phyloP scores from a whole-genome alignment of 2,329 filamentous ascomycete species.

The Penicillium janthinellum region DNA sequence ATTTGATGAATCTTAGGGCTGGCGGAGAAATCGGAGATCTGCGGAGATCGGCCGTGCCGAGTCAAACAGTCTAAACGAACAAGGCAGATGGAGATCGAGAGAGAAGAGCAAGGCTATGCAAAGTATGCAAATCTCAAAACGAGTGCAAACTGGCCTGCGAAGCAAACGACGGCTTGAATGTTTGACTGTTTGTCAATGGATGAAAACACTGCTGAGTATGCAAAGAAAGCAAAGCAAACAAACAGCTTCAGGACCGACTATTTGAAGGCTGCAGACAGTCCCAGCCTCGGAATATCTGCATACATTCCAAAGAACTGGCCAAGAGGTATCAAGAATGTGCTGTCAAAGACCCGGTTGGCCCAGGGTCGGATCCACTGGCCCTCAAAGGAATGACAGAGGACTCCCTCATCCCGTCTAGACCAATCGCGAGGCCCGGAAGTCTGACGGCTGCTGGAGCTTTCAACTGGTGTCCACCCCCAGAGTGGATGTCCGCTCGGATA shows the following conservation, averaged over 20 bases:
- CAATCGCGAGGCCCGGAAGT: constrained; percentile 27
- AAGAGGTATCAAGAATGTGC: constrained; percentile 40
- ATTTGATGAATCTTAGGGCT: constrained; percentile 18
- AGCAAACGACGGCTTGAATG: constrained; percentile 36
- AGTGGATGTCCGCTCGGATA: constrained; percentile 26
- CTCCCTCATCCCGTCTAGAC: constrained; percentile 16
- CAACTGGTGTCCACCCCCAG: constrained; percentile 22
- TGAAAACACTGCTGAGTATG: constrained; percentile 45
- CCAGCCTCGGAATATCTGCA: constrained; percentile 41
- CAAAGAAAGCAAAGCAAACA: constrained; percentile 48
- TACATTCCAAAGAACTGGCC: constrained; percentile 38
- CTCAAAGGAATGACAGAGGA: constrained; percentile 27
- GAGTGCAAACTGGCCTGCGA: constrained; percentile 12
- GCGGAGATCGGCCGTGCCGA: constrained; percentile 7
- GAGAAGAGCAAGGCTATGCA: constrained; percentile 9
- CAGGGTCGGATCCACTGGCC: constrained; percentile 23
- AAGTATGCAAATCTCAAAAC: constrained; percentile 24
- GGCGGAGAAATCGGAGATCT: constrained; percentile 23
- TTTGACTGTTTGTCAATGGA: constrained; percentile 43
- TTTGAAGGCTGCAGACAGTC: constrained; percentile 37
- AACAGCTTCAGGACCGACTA: constrained; percentile 39
- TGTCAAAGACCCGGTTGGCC: constrained; percentile 25
- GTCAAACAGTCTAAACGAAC: no score
- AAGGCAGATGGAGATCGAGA: not conserved
- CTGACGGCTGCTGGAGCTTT: constrained; percentile 30